Percentiles rank a stretch among this genome's conserved stretches.
Conservation (phyloP, 202 grass and related monocot species). For the Hordeum pubiflorum region DNA sequence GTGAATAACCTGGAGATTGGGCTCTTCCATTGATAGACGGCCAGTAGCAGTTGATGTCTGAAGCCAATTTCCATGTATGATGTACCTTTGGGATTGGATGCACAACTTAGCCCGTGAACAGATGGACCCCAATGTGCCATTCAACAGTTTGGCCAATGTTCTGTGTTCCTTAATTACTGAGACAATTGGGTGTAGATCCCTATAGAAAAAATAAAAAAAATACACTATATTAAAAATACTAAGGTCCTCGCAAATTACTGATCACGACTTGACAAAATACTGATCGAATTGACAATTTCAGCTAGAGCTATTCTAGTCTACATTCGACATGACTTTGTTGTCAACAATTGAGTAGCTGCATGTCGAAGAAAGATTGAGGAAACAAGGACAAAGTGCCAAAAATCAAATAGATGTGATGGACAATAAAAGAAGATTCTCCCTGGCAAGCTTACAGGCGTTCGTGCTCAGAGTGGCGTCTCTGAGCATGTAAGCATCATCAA, state of each 20-base stretch:
- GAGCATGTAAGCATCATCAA: not conserved
- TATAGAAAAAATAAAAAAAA: conserved; percentile 25
- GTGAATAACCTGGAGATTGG: conserved; percentile 84
- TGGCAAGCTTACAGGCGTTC: not conserved
- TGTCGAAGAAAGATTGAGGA: not conserved
- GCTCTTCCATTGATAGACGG: conserved; percentile 92
- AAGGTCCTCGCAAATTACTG: not conserved
- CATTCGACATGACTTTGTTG: not conserved
- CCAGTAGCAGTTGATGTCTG: conserved; percentile 94
- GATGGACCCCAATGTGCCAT: conserved; percentile 76
- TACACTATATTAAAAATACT: not conserved
- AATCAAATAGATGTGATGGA: not conserved
- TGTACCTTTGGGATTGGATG: conserved; percentile 76
- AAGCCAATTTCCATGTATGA: conserved; percentile 91
- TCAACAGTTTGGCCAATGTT: conserved; percentile 86
- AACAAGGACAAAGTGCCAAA: not conserved
- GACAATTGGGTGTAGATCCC: conserved; percentile 70
- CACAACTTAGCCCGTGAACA: conserved; percentile 73
- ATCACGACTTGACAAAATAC: not conserved
- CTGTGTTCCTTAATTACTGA: conserved; percentile 84
- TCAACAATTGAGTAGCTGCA: not conserved
- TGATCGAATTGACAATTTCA: conserved; percentile 4
- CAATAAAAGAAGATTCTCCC: not conserved
- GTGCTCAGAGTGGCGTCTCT: not conserved
- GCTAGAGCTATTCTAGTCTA: not conserved